Conservation (phyloP, 257 asterid species). For the Solanum virginianum region DNA sequence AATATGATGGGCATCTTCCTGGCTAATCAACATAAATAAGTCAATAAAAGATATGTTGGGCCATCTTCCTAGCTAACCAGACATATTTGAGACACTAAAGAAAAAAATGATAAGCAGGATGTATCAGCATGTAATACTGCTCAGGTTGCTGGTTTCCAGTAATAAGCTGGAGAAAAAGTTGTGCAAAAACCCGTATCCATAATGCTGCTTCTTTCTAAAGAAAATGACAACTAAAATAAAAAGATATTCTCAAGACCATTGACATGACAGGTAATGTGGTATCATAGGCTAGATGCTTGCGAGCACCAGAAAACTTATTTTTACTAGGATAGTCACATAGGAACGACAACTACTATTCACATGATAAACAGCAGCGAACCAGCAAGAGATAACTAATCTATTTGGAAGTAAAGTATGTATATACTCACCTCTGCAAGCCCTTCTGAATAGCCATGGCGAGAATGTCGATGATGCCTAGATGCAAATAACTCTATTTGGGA, state of each 20-base stretch:
- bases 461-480: constrained; percentile 28
- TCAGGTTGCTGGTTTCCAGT: neutral
- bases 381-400: neutral
- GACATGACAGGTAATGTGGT: neutral
- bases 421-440: constrained; percentile 38
- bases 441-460: constrained; percentile 23
- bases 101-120: neutral
- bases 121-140: neutral
- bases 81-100: neutral
- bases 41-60: neutral
- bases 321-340: neutral
- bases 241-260: neutral
- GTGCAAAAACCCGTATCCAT: neutral
- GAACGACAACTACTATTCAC: neutral
- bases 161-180: neutral
- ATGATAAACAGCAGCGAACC: neutral
- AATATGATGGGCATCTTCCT: neutral
- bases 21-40: neutral
- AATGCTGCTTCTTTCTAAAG: neutral
- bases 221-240: neutral
- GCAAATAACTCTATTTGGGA: constrained; percentile 21
- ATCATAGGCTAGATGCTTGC: neutral
- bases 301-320: neutral
- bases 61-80: neutral
- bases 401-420: neutral